A percentile compares a stretch with the other conserved stretches of the same genome.
These are phyloP conservation scores for Rosa hybrid DNA, from an alignment of 331 rosid species.

Conservation along the genomic window DNA sequence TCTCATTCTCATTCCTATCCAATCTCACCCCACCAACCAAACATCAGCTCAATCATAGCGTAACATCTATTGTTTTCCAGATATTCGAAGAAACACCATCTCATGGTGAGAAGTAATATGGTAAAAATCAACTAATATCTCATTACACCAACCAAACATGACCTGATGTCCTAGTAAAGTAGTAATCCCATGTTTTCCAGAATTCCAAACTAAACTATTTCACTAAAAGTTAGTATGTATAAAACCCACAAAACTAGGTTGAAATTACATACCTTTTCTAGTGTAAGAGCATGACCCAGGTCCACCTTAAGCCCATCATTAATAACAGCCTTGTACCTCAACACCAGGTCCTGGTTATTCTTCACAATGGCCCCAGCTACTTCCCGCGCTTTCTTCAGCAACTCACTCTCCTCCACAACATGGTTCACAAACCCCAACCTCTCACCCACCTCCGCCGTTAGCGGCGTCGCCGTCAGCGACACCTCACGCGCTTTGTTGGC, in stretches of 20 bases:
- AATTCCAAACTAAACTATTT: not conserved
- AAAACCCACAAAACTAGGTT: not conserved
- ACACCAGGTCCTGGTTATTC: slow-evolving; percentile 74
- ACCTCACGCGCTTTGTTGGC: slow-evolving; percentile 85
- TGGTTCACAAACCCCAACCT: slow-evolving; percentile 82
- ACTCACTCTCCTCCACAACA: slow-evolving; percentile 70
- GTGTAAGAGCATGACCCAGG: slow-evolving; percentile 65
- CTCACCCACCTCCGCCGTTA: slow-evolving; percentile 78
- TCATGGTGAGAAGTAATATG: too few species aligned
- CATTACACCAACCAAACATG: not conserved
- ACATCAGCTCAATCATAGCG: not conserved
- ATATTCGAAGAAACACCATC: not conserved
- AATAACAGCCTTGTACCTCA: slow-evolving; percentile 80
- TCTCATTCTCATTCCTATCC: not conserved
- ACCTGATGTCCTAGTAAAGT: not conserved
- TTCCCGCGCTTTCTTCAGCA: slow-evolving; percentile 75
- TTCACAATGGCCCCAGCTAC: slow-evolving; percentile 59
- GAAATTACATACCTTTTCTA: slow-evolving; percentile 65
- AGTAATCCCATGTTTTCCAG: not conserved
- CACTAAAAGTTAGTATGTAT: not conserved
- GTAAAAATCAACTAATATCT: not conserved
- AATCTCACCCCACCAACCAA: not conserved
- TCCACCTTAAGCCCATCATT: slow-evolving; percentile 86
- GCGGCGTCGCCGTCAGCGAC: slow-evolving; percentile 75
- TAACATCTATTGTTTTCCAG: not conserved